A percentile compares a stretch with the other conserved stretches of the same genome.
These are phyloP conservation scores for Fusarium veterinarium DNA, from an alignment of 2,329 filamentous ascomycete genomes.

Conservation along the genomic window DNA sequence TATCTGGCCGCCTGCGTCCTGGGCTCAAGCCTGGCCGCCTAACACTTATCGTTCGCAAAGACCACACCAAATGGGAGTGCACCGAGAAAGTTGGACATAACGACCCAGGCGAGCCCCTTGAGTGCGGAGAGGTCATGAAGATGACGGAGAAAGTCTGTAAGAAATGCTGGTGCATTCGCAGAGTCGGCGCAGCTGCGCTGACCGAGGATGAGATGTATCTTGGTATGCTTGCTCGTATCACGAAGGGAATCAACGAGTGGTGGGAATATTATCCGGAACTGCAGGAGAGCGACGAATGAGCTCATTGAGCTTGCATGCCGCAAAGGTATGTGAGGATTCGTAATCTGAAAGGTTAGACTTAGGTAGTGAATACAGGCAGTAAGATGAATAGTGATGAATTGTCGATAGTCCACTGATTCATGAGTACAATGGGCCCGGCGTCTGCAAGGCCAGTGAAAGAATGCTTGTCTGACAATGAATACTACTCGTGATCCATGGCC, in stretches of 20 bases:
- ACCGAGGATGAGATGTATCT: neutral
- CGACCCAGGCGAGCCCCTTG: neutral
- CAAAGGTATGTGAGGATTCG: too few species aligned
- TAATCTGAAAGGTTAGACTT: neutral
- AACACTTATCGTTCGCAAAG: neutral
- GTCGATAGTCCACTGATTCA: neutral
- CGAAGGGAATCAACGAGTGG: neutral
- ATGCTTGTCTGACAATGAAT: neutral
- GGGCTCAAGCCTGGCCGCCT: neutral
- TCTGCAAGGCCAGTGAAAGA: accelerated
- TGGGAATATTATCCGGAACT: neutral
- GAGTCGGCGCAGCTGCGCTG: neutral
- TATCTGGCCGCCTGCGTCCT: neutral
- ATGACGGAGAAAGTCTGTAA: neutral
- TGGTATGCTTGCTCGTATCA: neutral
- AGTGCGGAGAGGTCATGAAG: neutral
- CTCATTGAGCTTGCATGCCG: too few species aligned
- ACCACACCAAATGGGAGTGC: neutral
- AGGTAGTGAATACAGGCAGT: neutral
- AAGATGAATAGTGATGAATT: neutral
- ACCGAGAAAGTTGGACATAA: neutral
- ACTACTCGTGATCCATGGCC: accelerated
- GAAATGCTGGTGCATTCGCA: neutral
- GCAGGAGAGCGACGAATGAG: neutral
- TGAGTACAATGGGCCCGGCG: accelerated